Conservation (phyloP, 1,284 basidiomycete genomes). For the Papiliotrema fonsecae region DNA sequence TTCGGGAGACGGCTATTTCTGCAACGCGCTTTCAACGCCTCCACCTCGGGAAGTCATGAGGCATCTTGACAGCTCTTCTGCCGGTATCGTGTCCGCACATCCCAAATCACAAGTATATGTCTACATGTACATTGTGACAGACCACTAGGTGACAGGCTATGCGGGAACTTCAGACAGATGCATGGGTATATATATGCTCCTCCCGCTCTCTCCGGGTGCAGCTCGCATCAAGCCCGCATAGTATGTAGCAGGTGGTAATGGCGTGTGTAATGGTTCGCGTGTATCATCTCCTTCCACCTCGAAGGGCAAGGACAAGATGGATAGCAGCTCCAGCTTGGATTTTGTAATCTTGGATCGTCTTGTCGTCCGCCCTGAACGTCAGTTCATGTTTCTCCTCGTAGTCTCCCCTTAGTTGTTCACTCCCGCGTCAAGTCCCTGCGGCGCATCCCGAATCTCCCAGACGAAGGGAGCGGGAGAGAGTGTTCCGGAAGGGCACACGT, state of each 20-base stretch:
- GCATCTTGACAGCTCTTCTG: no score
- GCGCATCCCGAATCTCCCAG: background rate
- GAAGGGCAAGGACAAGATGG: conserved; percentile 86
- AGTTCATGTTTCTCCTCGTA: background rate
- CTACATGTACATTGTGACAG: no score
- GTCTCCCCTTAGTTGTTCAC: background rate
- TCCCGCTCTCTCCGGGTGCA: no score
- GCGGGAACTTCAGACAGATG: background rate
- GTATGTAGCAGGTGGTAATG: no score
- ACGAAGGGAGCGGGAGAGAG: background rate
- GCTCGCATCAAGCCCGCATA: no score
- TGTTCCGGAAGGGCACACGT: conserved; percentile 44
- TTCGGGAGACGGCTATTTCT: no score
- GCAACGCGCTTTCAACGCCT: no score
- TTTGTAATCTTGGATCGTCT: conserved; percentile 76
- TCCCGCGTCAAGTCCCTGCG: no score
- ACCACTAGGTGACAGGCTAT: no score
- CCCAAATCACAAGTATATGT: no score
- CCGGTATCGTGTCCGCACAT: no score
- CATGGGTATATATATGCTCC: background rate
- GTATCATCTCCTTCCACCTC: conserved; percentile 63
- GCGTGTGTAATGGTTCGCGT: background rate
- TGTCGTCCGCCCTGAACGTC: conserved; percentile 64
- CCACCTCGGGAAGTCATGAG: no score
- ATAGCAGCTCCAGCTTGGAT: conserved; percentile 77